Base-by-base conservation (phyloP, 805 yeast species). In the Phaffomyces thermotolerans region DNA sequence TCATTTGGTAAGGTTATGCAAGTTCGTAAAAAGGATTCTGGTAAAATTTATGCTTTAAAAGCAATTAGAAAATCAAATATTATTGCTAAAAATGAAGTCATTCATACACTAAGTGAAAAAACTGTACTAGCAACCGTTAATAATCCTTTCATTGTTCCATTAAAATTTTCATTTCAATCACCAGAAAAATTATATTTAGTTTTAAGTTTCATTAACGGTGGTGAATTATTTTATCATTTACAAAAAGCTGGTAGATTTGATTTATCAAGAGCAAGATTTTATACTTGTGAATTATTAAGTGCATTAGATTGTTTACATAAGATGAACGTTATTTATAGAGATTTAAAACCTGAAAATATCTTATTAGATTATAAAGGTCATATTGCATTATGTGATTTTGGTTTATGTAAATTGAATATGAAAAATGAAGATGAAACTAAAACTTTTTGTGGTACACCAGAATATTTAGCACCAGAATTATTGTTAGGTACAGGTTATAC, bases 1-100 rank as follows among this genome's bases (percentile, higher is more conserved):
- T 89, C 97, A 9, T 93, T 93, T 62, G 99, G 99, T 41, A 93
- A 93, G 66, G 99, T 93, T 42, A 93, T 93, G 98, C 99, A 93
- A 65, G 99, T 93, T 35, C 81, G 89, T 50, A 93, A 93, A 66
- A 87, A 86, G 55, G 99, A 93, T 64, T 93, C 99, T 3, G 84
- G 84, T 51, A 95, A 91, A 62, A 81, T 93, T 22, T 93, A 93
- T 63, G 99, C 99, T 2, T 70, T 93, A 59, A 93, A 93, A 64
- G 89, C 97, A 0, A 79, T 93, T 50, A 75, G 98, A 54, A 93
- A 93, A 62, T 87, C 95, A 17, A 96, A 93, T 59, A 89, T 93
- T 53, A 95, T 93, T 30, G 85, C 95, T 24, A 79, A 95, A 59
- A 79, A 88, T 67, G 99, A 93, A 66, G 97, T 93, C 22, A 87